These are phyloP conservation scores for Shiraia bambusicola DNA, from an alignment of 2,329 filamentous ascomycete genomes.

Conservation along the genomic window DNA sequence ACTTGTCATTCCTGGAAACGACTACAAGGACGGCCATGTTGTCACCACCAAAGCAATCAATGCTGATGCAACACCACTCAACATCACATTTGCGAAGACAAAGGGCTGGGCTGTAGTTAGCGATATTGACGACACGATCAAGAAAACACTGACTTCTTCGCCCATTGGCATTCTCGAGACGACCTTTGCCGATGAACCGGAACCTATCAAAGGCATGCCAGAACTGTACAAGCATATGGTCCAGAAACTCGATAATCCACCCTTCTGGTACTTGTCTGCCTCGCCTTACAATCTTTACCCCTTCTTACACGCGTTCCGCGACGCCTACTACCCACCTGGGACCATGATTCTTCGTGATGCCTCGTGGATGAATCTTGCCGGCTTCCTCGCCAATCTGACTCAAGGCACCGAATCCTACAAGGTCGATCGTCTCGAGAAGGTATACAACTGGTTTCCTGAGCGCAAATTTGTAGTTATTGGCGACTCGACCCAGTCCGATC, in stretches of 20 bases:
- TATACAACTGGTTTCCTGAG: slow-evolving; percentile 75
- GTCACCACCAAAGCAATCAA: slow-evolving; percentile 35
- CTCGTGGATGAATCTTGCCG: slow-evolving; percentile 80
- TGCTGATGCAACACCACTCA: slow-evolving; percentile 56
- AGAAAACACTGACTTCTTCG: slow-evolving; percentile 79
- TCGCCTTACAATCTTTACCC: slow-evolving; percentile 94
- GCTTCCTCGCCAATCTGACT: slow-evolving; percentile 76
- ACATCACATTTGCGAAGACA: slow-evolving; percentile 72
- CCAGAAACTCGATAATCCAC: slow-evolving; percentile 57
- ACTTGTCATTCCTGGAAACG: slow-evolving; percentile 51
- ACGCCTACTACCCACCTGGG: slow-evolving; percentile 70
- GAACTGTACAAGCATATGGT: slow-evolving; percentile 73
- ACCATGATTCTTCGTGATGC: slow-evolving; percentile 83
- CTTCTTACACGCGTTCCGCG: slow-evolving; percentile 75
- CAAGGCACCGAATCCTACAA: slow-evolving; percentile 85
- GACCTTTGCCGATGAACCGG: slow-evolving; percentile 77
- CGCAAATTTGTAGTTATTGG: slow-evolving; percentile 82
- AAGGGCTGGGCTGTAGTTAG: slow-evolving; percentile 85
- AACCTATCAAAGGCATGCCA: slow-evolving; percentile 77
- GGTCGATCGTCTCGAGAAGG: slow-evolving; percentile 72
- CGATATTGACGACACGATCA: slow-evolving; percentile 95
- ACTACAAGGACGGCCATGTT: slow-evolving; percentile 39
- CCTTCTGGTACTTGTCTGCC: slow-evolving; percentile 92
- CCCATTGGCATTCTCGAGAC: slow-evolving; percentile 77
- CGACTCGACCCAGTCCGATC: slow-evolving; percentile 88